These are phyloP conservation scores for Turnera subulata DNA, from an alignment of 345 rosid species.

Conservation along the genomic window DNA sequence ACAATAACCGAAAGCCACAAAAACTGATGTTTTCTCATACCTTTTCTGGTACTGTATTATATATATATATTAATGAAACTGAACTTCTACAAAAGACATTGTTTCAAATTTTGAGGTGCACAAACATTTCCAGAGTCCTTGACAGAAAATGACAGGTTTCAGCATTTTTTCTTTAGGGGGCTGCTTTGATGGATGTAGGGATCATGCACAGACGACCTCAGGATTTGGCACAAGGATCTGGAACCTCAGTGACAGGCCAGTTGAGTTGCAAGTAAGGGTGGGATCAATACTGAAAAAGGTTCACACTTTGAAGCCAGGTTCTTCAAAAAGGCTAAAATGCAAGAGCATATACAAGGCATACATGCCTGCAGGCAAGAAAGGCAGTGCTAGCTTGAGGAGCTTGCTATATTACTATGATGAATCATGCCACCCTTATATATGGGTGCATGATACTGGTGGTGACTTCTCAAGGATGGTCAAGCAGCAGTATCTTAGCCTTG, in stretches of 20 bases:
- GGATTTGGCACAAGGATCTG: constrained; percentile 61
- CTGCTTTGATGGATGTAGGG: constrained; percentile 71
- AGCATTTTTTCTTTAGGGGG: constrained; percentile 39
- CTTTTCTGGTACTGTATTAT: not conserved
- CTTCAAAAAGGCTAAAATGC: constrained; percentile 65
- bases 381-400: constrained; percentile 39
- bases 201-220: constrained; percentile 44
- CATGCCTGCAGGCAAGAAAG: constrained; percentile 41
- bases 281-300: constrained; percentile 79
- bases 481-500: constrained; percentile 83
- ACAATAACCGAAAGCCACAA: not conserved
- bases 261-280: constrained; percentile 76
- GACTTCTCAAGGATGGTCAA: constrained; percentile 79
- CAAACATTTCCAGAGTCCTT: constrained; percentile 31
- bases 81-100: not conserved
- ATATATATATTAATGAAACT: not conserved
- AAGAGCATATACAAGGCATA: constrained; percentile 73
- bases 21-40: not conserved
- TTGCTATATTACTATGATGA: constrained; percentile 69
- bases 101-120: constrained; percentile 34
- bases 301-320: constrained; percentile 75
- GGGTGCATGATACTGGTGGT: constrained; percentile 71
- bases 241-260: constrained; percentile 67
- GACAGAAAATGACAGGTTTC: constrained; percentile 40
- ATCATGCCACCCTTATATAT: constrained; percentile 74